Evolutionary conservation across 441 rosid species (phyloP).

Genomic region (Iberis amara): DNA sequence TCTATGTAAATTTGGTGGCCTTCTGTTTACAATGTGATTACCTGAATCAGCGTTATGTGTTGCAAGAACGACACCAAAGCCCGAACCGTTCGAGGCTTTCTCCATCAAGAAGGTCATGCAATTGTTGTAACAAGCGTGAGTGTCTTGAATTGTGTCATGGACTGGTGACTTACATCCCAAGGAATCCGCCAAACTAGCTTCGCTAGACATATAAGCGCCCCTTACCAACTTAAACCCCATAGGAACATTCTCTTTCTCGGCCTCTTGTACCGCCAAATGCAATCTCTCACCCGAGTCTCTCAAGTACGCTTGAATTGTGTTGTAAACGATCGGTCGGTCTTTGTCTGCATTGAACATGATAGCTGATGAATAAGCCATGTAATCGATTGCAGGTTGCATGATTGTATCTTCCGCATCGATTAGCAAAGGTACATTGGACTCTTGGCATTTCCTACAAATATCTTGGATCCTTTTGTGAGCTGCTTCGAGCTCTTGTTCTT

Average conservation of each 20-base stretch:
- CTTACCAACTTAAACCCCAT: constrained; percentile 80
- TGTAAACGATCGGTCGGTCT: constrained; percentile 49
- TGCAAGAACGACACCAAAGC: constrained; percentile 57
- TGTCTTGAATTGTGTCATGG: constrained; percentile 57
- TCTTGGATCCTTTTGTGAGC: constrained; percentile 44
- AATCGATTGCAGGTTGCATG: constrained; percentile 79
- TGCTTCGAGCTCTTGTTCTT: constrained; percentile 46
- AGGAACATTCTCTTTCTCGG: constrained; percentile 51
- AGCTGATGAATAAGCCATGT: constrained; percentile 60
- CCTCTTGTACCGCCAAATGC: constrained; percentile 40
- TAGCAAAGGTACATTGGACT: constrained; percentile 46
- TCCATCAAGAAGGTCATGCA: constrained; percentile 70
- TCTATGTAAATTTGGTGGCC: no score
- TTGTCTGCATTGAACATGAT: constrained; percentile 41
- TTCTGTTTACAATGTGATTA: constrained; percentile 23
- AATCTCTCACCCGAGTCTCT: constrained; percentile 71
- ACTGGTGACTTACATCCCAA: constrained; percentile 67
- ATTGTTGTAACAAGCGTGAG: constrained; percentile 67
- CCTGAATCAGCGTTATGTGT: constrained; percentile 84
- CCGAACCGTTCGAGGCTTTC: constrained; percentile 40
- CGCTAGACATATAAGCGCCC: constrained; percentile 84
- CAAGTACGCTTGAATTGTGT: constrained; percentile 73
- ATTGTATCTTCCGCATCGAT: constrained; percentile 78
- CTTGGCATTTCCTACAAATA: constrained; percentile 47
- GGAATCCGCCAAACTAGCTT: constrained; percentile 49